Evolutionary conservation across 345 rosid species (phyloP), one percentile per base, ranked within the genome.

Genomic region (Salix brachista): DNA sequence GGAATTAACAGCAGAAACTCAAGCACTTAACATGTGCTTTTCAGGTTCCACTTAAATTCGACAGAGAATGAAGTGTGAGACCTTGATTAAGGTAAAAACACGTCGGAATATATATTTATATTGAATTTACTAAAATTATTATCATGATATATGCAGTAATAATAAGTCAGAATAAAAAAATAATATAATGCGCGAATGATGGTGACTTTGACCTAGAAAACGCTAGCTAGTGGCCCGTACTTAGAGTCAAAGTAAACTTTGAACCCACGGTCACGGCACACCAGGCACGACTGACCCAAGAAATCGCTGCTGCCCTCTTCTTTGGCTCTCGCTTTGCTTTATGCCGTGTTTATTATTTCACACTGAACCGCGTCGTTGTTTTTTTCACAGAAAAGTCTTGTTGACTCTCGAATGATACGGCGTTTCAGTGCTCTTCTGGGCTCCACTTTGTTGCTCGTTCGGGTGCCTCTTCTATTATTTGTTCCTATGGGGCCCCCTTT

Each of bases 261-360:
- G 84, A 74, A 77, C 52, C 76, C 65, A 65, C 60, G 67, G 41
- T 17, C 72, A 61, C 74, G 73, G 79, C 82, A 75, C 82, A 60
- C 84, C 79, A 71, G 42, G 23, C 79, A 14, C 46, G 82, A 79
- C 85, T 58, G 23, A 19, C 61, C 23, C 39, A 36, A 37, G 37
- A 80, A 71, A 26, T 34, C 39, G 74, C 78, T 44, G 7, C 12
- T 1, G 17, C 6, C 21, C 44, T 34, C 17, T 54, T 36, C 67
- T 28, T n/a, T 23, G 3, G 62, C 58, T 52, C 19, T 52, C 3
- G n/a, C 58, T 18, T 18, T 18, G 58, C 62, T 58, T 58, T 3
- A 58, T 58, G 62, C 14, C 28, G 62, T 58, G 62, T n/a, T 58
- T 23, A n/a, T 8, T 11, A 26, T 1, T 58, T n/a, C 61, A 56